phyloP scores from a whole-genome alignment of 129 eudicot genomes.

The Erigeron canadensis region DNA sequence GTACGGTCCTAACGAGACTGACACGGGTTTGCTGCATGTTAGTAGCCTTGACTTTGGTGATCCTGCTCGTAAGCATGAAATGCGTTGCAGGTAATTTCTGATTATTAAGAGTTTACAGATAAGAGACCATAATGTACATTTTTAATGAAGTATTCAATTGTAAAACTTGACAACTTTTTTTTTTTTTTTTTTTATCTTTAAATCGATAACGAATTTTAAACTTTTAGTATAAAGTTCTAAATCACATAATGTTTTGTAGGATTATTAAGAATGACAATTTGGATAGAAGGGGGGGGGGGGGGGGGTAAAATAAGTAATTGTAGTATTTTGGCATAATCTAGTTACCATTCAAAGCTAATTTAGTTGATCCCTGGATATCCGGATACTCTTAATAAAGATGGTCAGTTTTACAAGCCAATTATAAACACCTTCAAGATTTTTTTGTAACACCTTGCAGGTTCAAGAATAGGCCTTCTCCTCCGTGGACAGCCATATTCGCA shows the following conservation, averaged over 20 bases:
- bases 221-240: too few species aligned
- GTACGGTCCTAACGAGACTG: slow-evolving; percentile 65
- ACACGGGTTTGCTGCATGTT: slow-evolving; percentile 56
- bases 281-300: not conserved
- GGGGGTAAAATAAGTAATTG: not conserved
- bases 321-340: not conserved
- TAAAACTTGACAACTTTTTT: not conserved
- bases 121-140: not conserved
- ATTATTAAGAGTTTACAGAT: too few species aligned
- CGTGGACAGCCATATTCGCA: slow-evolving; percentile 67
- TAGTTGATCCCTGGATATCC: not conserved
- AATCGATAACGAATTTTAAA: too few species aligned
- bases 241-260: not conserved
- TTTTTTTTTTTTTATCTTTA: too few species aligned
- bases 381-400: not conserved
- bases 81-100: slow-evolving; percentile 82
- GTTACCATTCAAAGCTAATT: not conserved
- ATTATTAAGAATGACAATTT: not conserved
- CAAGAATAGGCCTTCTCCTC: slow-evolving; percentile 61
- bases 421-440: not conserved
- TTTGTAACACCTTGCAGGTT: slow-evolving; percentile 43
- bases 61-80: slow-evolving; percentile 83
- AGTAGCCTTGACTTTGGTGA: slow-evolving; percentile 88
- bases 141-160: not conserved
- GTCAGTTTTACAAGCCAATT: not conserved